Evolutionary conservation across 129 eudicot genomes (phyloP).

Genomic region (Dittrichia graveolens): DNA sequence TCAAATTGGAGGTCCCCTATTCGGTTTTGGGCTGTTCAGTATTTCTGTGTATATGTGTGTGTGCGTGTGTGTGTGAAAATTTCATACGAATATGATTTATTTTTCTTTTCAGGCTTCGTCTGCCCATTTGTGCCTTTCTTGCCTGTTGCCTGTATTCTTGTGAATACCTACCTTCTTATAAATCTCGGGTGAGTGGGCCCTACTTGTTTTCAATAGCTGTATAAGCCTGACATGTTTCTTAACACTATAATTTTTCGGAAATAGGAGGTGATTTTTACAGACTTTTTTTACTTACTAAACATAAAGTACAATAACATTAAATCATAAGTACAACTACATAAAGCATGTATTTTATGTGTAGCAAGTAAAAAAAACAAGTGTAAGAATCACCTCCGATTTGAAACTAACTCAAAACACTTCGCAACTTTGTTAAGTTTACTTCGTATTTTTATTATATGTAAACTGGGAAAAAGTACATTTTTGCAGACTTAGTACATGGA

Average conservation of each 20-base stretch:
- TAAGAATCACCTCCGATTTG: not conserved
- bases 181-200: constrained; percentile 77
- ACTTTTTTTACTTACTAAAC: no score
- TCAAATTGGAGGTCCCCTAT: not conserved
- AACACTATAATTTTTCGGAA: not conserved
- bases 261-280: not conserved
- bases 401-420: not conserved
- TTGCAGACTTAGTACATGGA: constrained; percentile 57
- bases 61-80: not conserved
- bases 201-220: not conserved
- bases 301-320: no score
- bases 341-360: no score
- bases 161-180: constrained; percentile 79
- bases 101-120: constrained; percentile 57
- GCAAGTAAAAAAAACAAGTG: no score
- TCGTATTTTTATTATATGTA: not conserved
- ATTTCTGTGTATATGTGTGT: not conserved
- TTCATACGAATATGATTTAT: not conserved
- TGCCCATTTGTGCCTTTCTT: constrained; percentile 89
- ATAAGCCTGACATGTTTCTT: not conserved
- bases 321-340: no score
- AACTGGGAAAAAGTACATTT: not conserved
- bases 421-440: not conserved
- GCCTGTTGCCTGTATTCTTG: constrained; percentile 75
- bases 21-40: not conserved